Evolutionary conservation across 805 yeast species (phyloP).

Genomic region (Wickerhamomyces strasburgensis): DNA sequence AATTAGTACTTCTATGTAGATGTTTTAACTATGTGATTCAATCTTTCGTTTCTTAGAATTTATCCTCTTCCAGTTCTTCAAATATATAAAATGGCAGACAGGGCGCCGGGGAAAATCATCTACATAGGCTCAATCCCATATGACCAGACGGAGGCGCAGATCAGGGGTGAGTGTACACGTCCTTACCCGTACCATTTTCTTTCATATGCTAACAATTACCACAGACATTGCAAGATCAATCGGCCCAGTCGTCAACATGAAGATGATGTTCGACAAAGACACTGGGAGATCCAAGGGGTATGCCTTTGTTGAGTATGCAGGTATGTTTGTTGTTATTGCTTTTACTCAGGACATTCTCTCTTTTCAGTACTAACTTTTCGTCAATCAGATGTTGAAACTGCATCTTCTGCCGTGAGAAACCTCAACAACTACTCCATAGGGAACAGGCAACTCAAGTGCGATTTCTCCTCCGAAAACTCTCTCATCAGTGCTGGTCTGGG

Average conservation of each 20-base stretch:
- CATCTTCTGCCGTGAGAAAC: slow-evolving; percentile 86
- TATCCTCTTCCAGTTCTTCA: no score
- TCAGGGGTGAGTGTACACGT: slow-evolving; percentile 34
- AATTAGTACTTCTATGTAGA: neutral
- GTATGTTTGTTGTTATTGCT: neutral
- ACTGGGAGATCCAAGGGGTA: slow-evolving; percentile 91
- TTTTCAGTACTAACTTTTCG: neutral
- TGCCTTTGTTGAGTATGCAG: slow-evolving; percentile 70
- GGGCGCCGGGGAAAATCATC: slow-evolving; percentile 40
- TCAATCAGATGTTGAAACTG: slow-evolving; percentile 71
- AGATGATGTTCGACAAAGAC: slow-evolving; percentile 77
- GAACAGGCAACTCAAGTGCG: slow-evolving; percentile 65
- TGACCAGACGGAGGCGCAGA: slow-evolving; percentile 91
- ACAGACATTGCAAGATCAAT: slow-evolving; percentile 74
- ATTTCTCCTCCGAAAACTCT: slow-evolving; percentile 55
- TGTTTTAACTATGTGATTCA: neutral
- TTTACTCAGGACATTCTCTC: neutral
- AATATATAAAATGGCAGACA: slow-evolving; percentile 11
- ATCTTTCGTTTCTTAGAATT: no score
- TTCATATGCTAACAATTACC: slow-evolving; percentile 3
- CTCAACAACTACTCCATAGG: slow-evolving; percentile 76
- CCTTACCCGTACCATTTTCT: neutral
- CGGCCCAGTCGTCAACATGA: slow-evolving; percentile 77
- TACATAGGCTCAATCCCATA: slow-evolving; percentile 87
- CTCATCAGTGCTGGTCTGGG: slow-evolving; percentile 6